Evolutionary conservation across 805 yeast genomes (phyloP), one percentile per base, ranked within the genome.

Genomic region (Ogataea angusta): DNA sequence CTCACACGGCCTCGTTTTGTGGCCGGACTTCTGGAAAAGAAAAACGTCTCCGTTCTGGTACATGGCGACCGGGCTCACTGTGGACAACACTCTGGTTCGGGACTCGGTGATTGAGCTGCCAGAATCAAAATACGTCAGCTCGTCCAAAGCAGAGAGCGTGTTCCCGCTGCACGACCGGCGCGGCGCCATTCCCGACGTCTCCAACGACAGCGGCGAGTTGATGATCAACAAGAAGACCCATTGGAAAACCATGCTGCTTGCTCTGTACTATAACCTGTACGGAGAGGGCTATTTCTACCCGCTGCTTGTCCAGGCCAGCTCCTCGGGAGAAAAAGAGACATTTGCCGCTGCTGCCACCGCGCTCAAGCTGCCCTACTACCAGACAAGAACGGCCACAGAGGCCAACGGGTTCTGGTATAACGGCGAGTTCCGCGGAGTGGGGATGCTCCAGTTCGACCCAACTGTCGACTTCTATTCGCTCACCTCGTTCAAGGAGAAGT

Each of bases 11-110:
- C 60, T 82, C 47, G 69, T 82, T 18, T 61, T 75, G 6, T 87
- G 95, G 91, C 90, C 91, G 4, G 95, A 85, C 62, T 85, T 78
- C 58, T 85, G 93, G 89, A 73, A 76, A 55, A 71, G 95, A 48
- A 75, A 82, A 6, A 84, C 89, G 3, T 74, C 85, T 2, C 95
- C 95, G 6, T 63, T 65, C 23, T 82, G 75, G 54, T 87, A 83
- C 59, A 69, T 75, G 14, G 75, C 85, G 46, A 80, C 83, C 0
- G 80, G 75, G 1, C 58, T 72, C 9, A 58, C 55, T 19, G 54
- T 69, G 6, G 67, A 59, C 30, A 63, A 59, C 49, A 54, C 49
- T 7, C 62, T 61, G 19, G 53, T 62, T 1, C 66, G 69, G 14
- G 66, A 69, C 10, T 57, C 56, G 15, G 43, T 54, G 10, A 26